Evolutionary conservation across 371 early-diverging fungal genomes (phyloP).

Genomic region (Actinomortierella wolfii): DNA sequence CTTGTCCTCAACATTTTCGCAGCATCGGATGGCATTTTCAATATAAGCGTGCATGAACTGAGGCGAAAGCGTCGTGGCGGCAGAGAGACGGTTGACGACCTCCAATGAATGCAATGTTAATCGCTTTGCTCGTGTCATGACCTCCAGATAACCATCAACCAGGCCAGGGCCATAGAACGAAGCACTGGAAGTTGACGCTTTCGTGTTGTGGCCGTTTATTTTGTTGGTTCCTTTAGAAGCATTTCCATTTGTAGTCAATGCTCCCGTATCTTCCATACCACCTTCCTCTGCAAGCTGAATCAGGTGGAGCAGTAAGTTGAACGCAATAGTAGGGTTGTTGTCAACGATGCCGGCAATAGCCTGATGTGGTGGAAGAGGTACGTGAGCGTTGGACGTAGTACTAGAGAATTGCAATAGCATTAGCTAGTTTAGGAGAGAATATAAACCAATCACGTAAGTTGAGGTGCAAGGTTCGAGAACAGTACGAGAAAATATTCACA

Average conservation of each 20-base stretch:
- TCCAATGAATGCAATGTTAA: conserved; percentile 58
- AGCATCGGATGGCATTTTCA: conserved; percentile 67
- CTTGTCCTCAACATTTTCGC: conserved; percentile 61
- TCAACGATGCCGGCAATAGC: conserved; percentile 38
- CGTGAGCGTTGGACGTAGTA: conserved; percentile 26
- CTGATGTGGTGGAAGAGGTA: conserved; percentile 32
- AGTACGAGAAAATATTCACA: no score
- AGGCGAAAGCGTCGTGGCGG: conserved; percentile 48
- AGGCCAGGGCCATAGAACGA: conserved; percentile 22
- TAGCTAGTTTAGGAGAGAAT: conserved; percentile 11
- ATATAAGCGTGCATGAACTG: conserved; percentile 69
- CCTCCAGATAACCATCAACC: conserved; percentile 36
- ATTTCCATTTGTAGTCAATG: neutral
- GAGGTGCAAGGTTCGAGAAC: no score
- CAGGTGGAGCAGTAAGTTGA: conserved; percentile 36
- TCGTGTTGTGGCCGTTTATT: no score
- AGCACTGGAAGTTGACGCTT: neutral
- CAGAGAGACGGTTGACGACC: conserved; percentile 64
- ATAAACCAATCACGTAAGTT: no score
- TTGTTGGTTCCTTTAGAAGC: neutral
- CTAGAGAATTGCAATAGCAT: conserved; percentile 36
- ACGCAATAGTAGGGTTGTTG: conserved; percentile 42
- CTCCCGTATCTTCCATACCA: neutral
- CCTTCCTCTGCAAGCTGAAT: conserved; percentile 26
- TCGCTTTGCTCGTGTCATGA: conserved; percentile 31